These are phyloP conservation scores for Paraphoma chrysanthemicola DNA, from an alignment of 2,329 filamentous ascomycete genomes.

Conservation along the genomic window DNA sequence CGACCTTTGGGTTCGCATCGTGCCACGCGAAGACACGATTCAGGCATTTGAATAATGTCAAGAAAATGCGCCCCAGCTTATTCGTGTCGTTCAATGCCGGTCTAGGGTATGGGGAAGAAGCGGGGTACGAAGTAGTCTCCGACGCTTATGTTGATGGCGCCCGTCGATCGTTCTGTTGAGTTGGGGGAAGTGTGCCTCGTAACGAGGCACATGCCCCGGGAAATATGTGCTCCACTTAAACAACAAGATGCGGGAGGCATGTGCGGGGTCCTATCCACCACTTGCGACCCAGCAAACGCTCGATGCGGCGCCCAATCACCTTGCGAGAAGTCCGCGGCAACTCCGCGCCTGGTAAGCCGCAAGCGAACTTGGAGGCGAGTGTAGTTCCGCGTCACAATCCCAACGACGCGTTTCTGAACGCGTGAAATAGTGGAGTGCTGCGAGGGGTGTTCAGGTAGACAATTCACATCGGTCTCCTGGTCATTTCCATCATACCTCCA, in stretches of 20 bases:
- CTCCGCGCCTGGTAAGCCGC: not conserved
- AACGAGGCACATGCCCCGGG: slow-evolving; percentile 16
- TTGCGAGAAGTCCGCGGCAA: slow-evolving; percentile 1
- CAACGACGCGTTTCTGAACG: too few relatives aligned
- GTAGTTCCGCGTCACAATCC: not conserved
- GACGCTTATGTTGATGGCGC: not conserved
- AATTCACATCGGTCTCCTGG: not conserved
- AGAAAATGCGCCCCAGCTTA: not conserved
- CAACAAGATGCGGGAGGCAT: not conserved
- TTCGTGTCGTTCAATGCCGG: not conserved
- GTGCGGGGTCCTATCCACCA: not conserved
- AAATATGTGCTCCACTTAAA: not conserved
- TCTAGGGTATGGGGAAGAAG: slow-evolving; percentile 11
- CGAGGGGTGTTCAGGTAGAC: not conserved
- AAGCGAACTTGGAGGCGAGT: not conserved
- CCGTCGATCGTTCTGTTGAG: not conserved
- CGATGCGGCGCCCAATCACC: slow-evolving; percentile 17
- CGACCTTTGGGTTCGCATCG: not conserved
- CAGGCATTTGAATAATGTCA: not conserved
- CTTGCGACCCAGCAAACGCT: not conserved
- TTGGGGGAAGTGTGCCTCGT: slow-evolving; percentile 23
- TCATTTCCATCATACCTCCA: not conserved
- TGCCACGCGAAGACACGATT: slow-evolving; percentile 1
- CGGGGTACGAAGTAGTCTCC: slow-evolving; percentile 19
- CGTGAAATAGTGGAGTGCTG: not conserved